Evolutionary conservation across 75 land plant species (phyloP).

Genomic region (Cunninghamia lanceolata): DNA sequence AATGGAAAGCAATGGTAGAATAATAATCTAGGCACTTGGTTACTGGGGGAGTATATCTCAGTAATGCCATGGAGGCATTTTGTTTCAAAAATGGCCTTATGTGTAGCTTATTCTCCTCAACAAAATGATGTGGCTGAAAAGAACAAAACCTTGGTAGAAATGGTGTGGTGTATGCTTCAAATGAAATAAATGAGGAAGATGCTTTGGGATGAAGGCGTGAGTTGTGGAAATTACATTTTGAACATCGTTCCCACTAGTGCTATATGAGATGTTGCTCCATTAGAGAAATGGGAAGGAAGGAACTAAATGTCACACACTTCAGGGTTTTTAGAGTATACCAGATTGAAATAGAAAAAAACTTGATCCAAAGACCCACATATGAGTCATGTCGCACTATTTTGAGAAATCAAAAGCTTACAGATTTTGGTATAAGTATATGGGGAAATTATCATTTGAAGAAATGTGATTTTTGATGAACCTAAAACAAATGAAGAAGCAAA

Average conservation of each 20-base stretch:
- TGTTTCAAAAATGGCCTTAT: no score
- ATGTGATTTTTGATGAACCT: no score
- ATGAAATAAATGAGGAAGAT: neutral
- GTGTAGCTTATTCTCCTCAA: no score
- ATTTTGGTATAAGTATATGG: no score
- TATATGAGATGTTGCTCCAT: neutral
- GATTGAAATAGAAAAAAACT: neutral
- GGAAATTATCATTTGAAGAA: no score
- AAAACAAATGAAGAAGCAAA: no score
- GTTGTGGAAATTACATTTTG: neutral
- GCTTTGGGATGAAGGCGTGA: slow-evolving; percentile 9
- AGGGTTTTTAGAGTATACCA: neutral
- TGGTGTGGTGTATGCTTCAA: neutral
- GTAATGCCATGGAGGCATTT: no score
- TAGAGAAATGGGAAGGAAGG: neutral
- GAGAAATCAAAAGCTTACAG: no score
- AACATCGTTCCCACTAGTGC: neutral
- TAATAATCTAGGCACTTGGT: no score
- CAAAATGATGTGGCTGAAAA: neutral
- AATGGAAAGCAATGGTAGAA: no score
- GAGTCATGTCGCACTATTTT: no score
- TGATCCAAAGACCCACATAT: neutral
- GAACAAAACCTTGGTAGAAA: neutral
- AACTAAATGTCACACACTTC: neutral
- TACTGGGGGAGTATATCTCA: no score